phyloP scores from a whole-genome alignment of 2,329 filamentous ascomycete genomes.

The Cercospora zeina region DNA sequence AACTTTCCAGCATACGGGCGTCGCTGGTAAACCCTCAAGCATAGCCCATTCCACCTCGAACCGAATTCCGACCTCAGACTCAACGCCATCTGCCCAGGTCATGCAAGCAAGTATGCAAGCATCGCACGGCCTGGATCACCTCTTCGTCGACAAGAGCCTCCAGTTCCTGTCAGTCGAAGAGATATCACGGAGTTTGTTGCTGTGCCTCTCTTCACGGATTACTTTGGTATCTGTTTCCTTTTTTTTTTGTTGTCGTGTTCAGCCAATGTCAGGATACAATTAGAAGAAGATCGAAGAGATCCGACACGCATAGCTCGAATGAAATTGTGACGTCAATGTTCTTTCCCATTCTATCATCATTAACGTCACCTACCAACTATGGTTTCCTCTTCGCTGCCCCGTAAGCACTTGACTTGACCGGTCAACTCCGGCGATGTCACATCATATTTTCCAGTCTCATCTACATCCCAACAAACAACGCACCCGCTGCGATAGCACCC shows the following conservation, averaged over 20 bases:
- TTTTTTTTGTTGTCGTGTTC: not conserved
- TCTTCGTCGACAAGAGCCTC: slow-evolving; percentile 11
- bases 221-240: not conserved
- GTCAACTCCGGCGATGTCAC: no score
- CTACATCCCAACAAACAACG: not conserved
- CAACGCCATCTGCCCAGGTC: slow-evolving; percentile 15
- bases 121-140: slow-evolving; percentile 11
- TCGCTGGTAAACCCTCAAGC: not conserved
- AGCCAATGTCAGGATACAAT: not conserved
- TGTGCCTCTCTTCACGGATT: not conserved
- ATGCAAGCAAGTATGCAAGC: no score
- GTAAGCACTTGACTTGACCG: not conserved
- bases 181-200: slow-evolving; percentile 6
- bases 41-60: not conserved
- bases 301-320: not conserved
- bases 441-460: no score
- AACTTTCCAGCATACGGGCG: slow-evolving; percentile 1
- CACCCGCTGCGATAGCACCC: not conserved
- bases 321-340: not conserved
- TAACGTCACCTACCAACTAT: not conserved
- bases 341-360: not conserved
- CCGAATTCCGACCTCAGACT: slow-evolving; percentile 15
- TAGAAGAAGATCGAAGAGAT: not conserved
- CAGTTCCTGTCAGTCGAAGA: not conserved
- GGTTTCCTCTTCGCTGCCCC: no score